Percentiles rank a stretch among this genome's conserved stretches.
phyloP scores from a whole-genome alignment of 345 rosid genomes.

The Alliaria petiolata region DNA sequence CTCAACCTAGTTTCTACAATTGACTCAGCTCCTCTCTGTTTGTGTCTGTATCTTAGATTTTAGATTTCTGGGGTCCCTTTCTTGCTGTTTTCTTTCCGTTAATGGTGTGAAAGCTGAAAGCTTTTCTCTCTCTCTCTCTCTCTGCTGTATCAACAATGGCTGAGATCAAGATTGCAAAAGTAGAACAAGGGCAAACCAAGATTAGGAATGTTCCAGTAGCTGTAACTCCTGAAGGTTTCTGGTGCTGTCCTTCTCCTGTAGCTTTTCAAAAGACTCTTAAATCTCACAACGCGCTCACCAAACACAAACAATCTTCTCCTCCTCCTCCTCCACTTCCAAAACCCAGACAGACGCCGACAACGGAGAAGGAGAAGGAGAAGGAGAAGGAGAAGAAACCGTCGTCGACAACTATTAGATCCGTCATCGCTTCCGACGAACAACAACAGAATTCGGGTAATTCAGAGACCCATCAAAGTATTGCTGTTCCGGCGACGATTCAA shows the following conservation, averaged over 20 bases:
- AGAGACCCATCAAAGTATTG: constrained; percentile 34
- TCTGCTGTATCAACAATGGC: constrained; percentile 49
- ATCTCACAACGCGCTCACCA: constrained; percentile 57
- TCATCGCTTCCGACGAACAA: constrained; percentile 48
- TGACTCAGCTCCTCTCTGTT: constrained; percentile 2
- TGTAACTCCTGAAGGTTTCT: constrained; percentile 95
- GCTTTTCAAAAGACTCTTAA: constrained; percentile 82
- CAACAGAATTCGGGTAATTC: constrained; percentile 23
- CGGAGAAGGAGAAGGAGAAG: constrained; percentile 42
- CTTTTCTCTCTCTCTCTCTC: background rate
- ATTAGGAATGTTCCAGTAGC: constrained; percentile 91
- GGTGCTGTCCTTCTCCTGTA: constrained; percentile 98
- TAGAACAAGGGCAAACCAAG: constrained; percentile 82
- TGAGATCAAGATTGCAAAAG: constrained; percentile 67
- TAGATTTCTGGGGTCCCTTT: constrained; percentile 10
- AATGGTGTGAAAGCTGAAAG: constrained; percentile 31
- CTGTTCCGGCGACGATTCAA: constrained; percentile 44
- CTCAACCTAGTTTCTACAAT: background rate
- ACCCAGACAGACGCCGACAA: constrained; percentile 36
- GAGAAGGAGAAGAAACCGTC: constrained; percentile 59
- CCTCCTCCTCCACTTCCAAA: constrained; percentile 36
- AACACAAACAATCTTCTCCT: constrained; percentile 65
- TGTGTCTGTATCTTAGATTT: background rate
- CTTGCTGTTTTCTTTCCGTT: constrained; percentile 11
- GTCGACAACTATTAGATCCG: constrained; percentile 48